These are phyloP conservation scores for Mycena alexandri DNA, from an alignment of 768 basidiomycete genomes.

Conservation along the genomic window DNA sequence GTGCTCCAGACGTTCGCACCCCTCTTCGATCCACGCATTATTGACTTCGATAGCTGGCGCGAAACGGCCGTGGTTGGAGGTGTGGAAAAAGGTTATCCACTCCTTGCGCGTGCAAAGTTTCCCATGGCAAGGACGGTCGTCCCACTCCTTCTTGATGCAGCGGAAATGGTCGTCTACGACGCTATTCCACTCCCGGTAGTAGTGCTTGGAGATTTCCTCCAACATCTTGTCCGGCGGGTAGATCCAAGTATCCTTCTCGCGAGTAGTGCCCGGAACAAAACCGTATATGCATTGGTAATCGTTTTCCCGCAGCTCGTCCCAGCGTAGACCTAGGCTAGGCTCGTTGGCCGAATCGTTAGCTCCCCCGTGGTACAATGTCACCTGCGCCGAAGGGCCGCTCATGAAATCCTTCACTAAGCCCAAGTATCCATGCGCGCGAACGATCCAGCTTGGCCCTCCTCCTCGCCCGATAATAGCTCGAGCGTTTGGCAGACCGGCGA, in stretches of 20 bases:
- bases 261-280: neutral
- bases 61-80: neutral
- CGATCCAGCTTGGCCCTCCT: neutral
- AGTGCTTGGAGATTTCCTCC: neutral
- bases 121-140: neutral
- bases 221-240: neutral
- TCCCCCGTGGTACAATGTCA: neutral
- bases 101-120: neutral
- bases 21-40: neutral
- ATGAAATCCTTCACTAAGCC: neutral
- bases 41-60: neutral
- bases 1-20: neutral
- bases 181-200: neutral
- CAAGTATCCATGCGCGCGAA: neutral
- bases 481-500: neutral
- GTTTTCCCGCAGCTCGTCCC: neutral
- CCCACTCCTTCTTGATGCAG: slow-evolving; percentile 5
- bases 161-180: neutral
- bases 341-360: slow-evolving; percentile 1
- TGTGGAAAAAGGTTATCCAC: slow-evolving; percentile 6
- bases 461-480: neutral
- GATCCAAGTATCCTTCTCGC: neutral
- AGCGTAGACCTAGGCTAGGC: neutral
- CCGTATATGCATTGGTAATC: slow-evolving; percentile 5
- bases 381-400: neutral